A percentile compares a stretch with the other conserved stretches of the same genome.
These are phyloP conservation scores for Cladophialophora psammophila DNA, from an alignment of 2,329 filamentous ascomycete species.

Conservation along the genomic window DNA sequence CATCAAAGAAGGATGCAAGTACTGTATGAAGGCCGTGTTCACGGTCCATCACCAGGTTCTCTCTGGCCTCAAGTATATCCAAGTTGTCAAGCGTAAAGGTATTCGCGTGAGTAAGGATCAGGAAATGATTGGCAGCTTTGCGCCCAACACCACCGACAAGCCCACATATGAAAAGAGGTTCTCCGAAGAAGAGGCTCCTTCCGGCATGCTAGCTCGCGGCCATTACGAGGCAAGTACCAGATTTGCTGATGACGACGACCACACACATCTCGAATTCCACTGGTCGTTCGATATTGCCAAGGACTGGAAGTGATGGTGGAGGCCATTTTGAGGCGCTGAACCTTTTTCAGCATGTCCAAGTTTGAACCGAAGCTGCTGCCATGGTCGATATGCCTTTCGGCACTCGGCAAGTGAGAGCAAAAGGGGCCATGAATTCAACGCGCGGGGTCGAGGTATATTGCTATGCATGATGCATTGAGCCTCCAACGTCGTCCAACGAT, in stretches of 20 bases:
- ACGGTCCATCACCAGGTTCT: conserved; percentile 97
- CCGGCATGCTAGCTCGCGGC: conserved; percentile 86
- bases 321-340: neutral
- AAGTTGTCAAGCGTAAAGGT: conserved; percentile 89
- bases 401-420: neutral
- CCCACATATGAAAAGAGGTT: conserved; percentile 86
- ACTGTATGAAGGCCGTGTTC: conserved; percentile 94
- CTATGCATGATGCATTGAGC: conserved; percentile 2
- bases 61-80: conserved; percentile 93
- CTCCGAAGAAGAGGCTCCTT: conserved; percentile 84
- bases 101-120: conserved; percentile 89
- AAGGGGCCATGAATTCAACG: neutral
- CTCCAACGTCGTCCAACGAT: conserved; percentile 9
- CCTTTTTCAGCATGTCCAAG: neutral
- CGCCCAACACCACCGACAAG: conserved; percentile 88
- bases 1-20: conserved; percentile 94
- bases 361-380: neutral
- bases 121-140: conserved; percentile 98
- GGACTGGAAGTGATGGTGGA: conserved; percentile 73
- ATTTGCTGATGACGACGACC: conserved; percentile 95
- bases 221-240: conserved; percentile 88
- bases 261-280: conserved; percentile 87
- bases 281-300: conserved; percentile 98
- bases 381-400: neutral
- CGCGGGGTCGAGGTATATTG: conserved; percentile 4